phyloP scores from a whole-genome alignment of 192 early-diverging fungal genomes.

The Dimargaris cristalligena region DNA sequence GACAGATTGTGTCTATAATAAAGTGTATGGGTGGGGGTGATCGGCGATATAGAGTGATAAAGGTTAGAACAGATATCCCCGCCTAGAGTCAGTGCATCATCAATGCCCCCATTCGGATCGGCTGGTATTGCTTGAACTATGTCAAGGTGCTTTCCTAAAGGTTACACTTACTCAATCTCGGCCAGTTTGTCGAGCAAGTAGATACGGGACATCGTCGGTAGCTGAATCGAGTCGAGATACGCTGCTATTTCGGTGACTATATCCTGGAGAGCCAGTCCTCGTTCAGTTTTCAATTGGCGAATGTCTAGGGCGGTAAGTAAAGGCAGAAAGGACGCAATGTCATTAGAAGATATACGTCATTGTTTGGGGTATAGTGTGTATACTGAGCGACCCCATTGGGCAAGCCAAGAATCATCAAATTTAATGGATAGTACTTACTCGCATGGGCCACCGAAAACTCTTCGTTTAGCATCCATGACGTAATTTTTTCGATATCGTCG shows the following conservation, averaged over 20 bases:
- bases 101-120: not conserved
- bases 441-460: constrained; percentile 66
- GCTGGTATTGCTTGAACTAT: not conserved
- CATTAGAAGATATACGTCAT: too few relatives aligned
- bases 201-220: constrained; percentile 47
- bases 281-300: constrained; percentile 51
- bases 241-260: constrained; percentile 68
- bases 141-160: not conserved
- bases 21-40: constrained; percentile 6
- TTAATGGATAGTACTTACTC: constrained; percentile 22
- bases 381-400: too few relatives aligned
- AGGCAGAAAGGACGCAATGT: not conserved
- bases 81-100: not conserved
- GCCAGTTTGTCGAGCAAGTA: constrained; percentile 66
- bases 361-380: too few relatives aligned
- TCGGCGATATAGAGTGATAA: not conserved
- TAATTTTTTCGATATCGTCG: constrained; percentile 57
- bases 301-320: constrained; percentile 36
- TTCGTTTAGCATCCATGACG: constrained; percentile 66
- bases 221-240: constrained; percentile 46
- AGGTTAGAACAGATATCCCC: not conserved
- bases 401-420: not conserved
- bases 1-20: constrained; percentile 57
- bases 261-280: constrained; percentile 81
- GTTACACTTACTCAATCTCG: constrained; percentile 67